Conservation (phyloP, 2,329 filamentous ascomycete species). For the Aspergillus flavus region DNA sequence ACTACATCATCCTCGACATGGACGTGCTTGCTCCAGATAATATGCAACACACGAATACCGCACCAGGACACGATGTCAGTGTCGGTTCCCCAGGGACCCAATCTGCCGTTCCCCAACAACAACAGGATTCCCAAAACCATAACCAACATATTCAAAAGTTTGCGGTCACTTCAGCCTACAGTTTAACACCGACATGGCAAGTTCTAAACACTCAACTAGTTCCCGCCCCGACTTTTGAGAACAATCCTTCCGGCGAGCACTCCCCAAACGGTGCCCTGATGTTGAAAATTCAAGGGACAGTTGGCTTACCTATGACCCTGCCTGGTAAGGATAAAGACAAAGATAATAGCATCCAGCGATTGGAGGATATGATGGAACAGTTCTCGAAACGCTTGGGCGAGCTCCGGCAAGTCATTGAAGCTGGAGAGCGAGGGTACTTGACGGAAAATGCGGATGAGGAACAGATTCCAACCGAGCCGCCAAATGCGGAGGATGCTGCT, state of each 20-base stretch:
- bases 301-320: constrained; percentile 30
- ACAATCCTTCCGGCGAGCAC: constrained; percentile 53
- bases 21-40: constrained; percentile 27
- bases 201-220: constrained; percentile 57
- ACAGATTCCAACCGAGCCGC: neutral
- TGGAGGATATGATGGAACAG: constrained; percentile 51
- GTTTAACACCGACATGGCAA: constrained; percentile 74
- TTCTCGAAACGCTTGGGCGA: constrained; percentile 49
- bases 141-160: constrained; percentile 29
- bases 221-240: constrained; percentile 66
- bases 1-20: constrained; percentile 61
- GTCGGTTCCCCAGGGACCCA: constrained; percentile 26
- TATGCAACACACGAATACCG: constrained; percentile 12
- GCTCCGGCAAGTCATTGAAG: constrained; percentile 46
- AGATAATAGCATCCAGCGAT: constrained; percentile 30
- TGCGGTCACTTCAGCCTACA: constrained; percentile 68
- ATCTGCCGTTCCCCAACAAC: constrained; percentile 14
- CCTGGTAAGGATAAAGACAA: constrained; percentile 26
- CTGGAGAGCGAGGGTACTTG: constrained; percentile 21
- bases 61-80: constrained; percentile 17
- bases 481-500: neutral
- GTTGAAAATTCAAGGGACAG: constrained; percentile 48
- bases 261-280: constrained; percentile 50
- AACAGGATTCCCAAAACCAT: constrained; percentile 10
- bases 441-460: neutral